phyloP scores from a whole-genome alignment of 2,329 filamentous ascomycete species.

The Hansfordia pulvinata region DNA sequence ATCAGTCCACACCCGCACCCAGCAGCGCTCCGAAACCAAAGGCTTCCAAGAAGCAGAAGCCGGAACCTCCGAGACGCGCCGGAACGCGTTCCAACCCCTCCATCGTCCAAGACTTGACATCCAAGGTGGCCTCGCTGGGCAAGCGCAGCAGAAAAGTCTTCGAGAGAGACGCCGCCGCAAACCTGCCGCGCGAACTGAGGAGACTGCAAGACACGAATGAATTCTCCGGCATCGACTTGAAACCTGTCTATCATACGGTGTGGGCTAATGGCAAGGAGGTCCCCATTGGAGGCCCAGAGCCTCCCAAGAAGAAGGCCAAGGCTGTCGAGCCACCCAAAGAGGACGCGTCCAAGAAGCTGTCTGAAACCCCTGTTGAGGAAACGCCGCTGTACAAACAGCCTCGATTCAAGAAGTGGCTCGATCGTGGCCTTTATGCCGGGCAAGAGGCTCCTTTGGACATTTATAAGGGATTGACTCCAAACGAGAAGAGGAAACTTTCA shows the following conservation, averaged over 20 bases:
- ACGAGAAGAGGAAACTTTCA: conserved; percentile 37
- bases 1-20: conserved; percentile 19
- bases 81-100: conserved; percentile 29
- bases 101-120: conserved; percentile 27
- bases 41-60: conserved; percentile 17
- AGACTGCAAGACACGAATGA: conserved; percentile 51
- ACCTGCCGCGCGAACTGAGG: conserved; percentile 41
- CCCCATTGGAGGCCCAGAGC: conserved; percentile 23
- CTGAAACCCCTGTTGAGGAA: conserved; percentile 20
- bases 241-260: conserved; percentile 41
- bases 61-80: conserved; percentile 19
- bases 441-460: conserved; percentile 45
- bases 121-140: conserved; percentile 37
- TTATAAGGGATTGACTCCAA: conserved; percentile 30
- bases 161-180: conserved; percentile 30
- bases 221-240: conserved; percentile 42
- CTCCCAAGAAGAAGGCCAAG: conserved; percentile 21
- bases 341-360: conserved; percentile 15
- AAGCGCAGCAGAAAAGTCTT: conserved; percentile 46
- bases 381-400: conserved; percentile 24
- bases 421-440: conserved; percentile 76
- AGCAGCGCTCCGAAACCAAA: conserved; percentile 19
- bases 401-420: conserved; percentile 61
- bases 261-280: conserved; percentile 55
- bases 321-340: conserved; percentile 18